Conservation (phyloP, 257 asterid genomes). For the Knoxia roxburghii region DNA sequence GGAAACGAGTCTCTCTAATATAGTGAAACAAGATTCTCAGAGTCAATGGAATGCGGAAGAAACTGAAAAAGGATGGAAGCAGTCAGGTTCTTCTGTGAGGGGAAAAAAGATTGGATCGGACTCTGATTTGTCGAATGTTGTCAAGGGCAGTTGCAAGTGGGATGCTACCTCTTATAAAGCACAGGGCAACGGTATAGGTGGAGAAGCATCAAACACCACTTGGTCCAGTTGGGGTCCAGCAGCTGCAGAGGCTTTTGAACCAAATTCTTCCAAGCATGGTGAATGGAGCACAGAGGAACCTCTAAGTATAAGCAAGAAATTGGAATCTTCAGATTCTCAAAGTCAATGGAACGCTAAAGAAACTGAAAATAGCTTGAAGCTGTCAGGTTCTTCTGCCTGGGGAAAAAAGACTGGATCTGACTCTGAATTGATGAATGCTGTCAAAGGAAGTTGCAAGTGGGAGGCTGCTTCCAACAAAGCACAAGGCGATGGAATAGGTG, state of each 20-base stretch:
- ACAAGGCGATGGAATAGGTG: background rate
- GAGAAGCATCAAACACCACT: background rate
- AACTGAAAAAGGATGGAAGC: slow-evolving; percentile 6
- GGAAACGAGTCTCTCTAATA: slow-evolving; percentile 15
- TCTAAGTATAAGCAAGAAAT: background rate
- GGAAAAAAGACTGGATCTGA: slow-evolving; percentile 14
- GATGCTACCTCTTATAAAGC: slow-evolving; percentile 2
- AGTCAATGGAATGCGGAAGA: slow-evolving; percentile 26
- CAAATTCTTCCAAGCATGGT: background rate
- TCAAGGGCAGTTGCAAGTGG: background rate
- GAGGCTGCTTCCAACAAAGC: slow-evolving; percentile 5
- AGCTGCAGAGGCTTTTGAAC: background rate
- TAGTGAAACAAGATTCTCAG: slow-evolving; percentile 20
- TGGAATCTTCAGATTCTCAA: too few species aligned
- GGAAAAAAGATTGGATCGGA: slow-evolving; percentile 14
- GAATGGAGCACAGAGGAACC: slow-evolving; percentile 3
- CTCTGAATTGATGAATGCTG: background rate
- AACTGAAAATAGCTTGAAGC: slow-evolving; percentile 7
- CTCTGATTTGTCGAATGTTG: background rate
- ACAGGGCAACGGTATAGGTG: background rate
- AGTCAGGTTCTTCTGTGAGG: slow-evolving; percentile 29
- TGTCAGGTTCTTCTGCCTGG: slow-evolving; percentile 30
- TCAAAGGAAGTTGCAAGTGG: background rate
- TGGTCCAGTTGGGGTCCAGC: slow-evolving; percentile 4
- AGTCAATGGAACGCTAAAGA: slow-evolving; percentile 26